Conservation (phyloP, 2,329 filamentous ascomycete genomes). For the Simplicillium sp. region DNA sequence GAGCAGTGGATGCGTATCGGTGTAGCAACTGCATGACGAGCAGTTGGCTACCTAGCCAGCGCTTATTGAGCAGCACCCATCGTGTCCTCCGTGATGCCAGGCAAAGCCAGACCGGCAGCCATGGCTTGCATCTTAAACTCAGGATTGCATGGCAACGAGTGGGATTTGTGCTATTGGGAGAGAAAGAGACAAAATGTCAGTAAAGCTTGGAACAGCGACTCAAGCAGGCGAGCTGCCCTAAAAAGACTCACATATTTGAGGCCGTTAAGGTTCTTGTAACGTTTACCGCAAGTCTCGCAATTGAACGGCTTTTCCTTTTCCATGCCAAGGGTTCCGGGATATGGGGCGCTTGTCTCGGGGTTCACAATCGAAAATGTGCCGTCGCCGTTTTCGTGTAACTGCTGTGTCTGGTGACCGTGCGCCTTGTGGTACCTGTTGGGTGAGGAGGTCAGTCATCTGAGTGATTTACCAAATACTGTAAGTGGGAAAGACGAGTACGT, state of each 20-base stretch:
- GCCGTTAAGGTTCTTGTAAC: conserved; percentile 98
- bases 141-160: conserved; percentile 84
- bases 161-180: conserved; percentile 53
- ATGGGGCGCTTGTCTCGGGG: conserved; percentile 85
- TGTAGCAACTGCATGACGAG: no score
- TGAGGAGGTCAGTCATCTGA: conserved; percentile 15
- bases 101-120: conserved; percentile 32
- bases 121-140: conserved; percentile 48
- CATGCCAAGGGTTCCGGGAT: conserved; percentile 96
- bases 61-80: conserved; percentile 20
- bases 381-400: conserved; percentile 91
- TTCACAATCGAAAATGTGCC: conserved; percentile 98
- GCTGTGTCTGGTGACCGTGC: conserved; percentile 94
- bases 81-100: conserved; percentile 35
- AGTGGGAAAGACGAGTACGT: conserved; percentile 31
- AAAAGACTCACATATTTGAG: conserved; percentile 70
- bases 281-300: conserved; percentile 93
- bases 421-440: conserved; percentile 54
- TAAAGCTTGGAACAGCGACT: background rate
- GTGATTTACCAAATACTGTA: background rate
- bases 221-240: no score
- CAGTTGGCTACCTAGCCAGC: background rate
- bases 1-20: background rate
- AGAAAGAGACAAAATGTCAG: conserved; percentile 19
- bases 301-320: conserved; percentile 99